Evolutionary conservation across 768 basidiomycete genomes (phyloP).

Genomic region (Mycena metata): DNA sequence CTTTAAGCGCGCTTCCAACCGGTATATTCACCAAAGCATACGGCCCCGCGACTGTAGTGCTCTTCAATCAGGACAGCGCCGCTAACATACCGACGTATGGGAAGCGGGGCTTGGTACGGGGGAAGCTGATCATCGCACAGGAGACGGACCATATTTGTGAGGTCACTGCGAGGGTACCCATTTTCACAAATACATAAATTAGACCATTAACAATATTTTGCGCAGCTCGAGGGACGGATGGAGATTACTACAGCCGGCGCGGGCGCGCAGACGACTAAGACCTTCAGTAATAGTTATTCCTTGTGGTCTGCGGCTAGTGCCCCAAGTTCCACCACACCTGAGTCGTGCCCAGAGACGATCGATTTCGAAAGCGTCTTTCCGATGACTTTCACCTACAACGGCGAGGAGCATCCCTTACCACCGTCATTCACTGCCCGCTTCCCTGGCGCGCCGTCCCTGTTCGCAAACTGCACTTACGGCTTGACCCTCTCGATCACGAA

Average conservation of each 20-base stretch:
- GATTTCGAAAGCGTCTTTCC: conserved; percentile 27
- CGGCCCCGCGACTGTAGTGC: conserved; percentile 32
- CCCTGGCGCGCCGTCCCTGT: conserved; percentile 29
- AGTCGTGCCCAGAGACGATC: conserved; percentile 24
- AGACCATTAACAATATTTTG: background rate
- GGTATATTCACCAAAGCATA: conserved; percentile 28
- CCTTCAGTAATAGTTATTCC: background rate
- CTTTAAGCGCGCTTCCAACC: conserved; percentile 9
- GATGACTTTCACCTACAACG: conserved; percentile 17
- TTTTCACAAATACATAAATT: background rate
- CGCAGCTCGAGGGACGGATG: conserved; percentile 31
- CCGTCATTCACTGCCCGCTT: conserved; percentile 32
- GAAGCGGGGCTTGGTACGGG: conserved; percentile 9
- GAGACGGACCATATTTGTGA: conserved; percentile 22
- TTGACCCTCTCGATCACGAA: conserved; percentile 29
- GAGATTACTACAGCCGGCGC: conserved; percentile 26
- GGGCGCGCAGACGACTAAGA: conserved; percentile 12
- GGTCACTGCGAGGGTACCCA: conserved; percentile 24
- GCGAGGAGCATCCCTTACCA: conserved; percentile 25
- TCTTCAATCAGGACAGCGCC: conserved; percentile 25
- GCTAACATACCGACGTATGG: conserved; percentile 22
- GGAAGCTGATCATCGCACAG: conserved; percentile 24
- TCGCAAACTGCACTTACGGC: conserved; percentile 27
- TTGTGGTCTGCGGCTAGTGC: conserved; percentile 16
- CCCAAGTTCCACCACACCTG: conserved; percentile 3